Conservation (phyloP, 2,329 filamentous ascomycete species). For the Coleophoma eucalyptorum region DNA sequence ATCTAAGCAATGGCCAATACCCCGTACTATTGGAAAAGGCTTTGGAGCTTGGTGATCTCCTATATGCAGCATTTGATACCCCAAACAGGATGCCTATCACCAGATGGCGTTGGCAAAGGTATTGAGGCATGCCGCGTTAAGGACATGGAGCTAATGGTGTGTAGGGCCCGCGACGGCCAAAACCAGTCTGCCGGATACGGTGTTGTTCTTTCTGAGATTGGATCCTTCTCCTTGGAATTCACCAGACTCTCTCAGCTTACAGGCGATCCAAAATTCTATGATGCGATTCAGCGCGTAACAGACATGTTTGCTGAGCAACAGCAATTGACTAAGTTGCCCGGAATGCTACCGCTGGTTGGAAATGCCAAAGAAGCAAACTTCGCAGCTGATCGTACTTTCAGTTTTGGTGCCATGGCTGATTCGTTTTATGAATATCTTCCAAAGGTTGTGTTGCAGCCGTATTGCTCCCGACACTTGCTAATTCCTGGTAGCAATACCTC, state of each 20-base stretch:
- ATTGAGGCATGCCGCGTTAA: background rate
- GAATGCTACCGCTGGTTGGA: constrained; percentile 55
- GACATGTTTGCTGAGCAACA: constrained; percentile 50
- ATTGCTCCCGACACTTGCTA: background rate
- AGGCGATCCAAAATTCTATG: constrained; percentile 55
- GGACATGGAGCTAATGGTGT: constrained; percentile 18
- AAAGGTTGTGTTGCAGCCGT: constrained; percentile 45
- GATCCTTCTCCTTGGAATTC: constrained; percentile 55
- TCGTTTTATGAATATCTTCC: constrained; percentile 61
- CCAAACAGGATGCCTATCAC: constrained; percentile 81
- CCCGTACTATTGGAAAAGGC: constrained; percentile 63
- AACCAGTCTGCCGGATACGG: constrained; percentile 53
- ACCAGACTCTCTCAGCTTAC: constrained; percentile 59
- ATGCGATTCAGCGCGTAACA: constrained; percentile 52
- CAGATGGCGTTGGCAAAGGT: constrained; percentile 1
- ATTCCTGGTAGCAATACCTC: constrained; percentile 45
- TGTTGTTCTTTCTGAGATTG: constrained; percentile 53
- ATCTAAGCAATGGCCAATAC: constrained; percentile 38
- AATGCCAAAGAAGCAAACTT: constrained; percentile 51
- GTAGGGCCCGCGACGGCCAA: constrained; percentile 32
- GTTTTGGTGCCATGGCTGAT: constrained; percentile 49
- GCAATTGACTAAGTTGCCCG: constrained; percentile 47
- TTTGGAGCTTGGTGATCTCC: constrained; percentile 61
- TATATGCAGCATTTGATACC: constrained; percentile 72
- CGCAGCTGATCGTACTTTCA: constrained; percentile 47